Conservation (phyloP, 2,329 filamentous ascomycete species). For the Ophiostoma himal-ulmi region DNA sequence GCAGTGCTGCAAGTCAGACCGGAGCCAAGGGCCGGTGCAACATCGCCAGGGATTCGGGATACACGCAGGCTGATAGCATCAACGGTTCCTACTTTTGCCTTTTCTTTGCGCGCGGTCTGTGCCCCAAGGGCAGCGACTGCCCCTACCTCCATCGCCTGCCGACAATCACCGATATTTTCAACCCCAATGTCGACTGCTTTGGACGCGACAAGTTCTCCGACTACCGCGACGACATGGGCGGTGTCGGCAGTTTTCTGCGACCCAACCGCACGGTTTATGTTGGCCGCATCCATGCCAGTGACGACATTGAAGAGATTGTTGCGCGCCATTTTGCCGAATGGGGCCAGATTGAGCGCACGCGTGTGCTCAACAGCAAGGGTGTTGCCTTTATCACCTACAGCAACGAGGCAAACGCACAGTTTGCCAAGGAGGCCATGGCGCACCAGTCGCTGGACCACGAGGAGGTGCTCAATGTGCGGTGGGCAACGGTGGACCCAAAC, state of each 20-base stretch:
- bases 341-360: constrained; percentile 82
- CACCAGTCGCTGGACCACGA: constrained; percentile 87
- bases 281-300: constrained; percentile 87
- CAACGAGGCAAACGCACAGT: constrained; percentile 84
- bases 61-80: constrained; percentile 70
- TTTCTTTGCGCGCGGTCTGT: constrained; percentile 65
- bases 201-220: constrained; percentile 87
- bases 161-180: constrained; percentile 80
- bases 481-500: constrained; percentile 95
- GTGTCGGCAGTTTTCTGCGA: constrained; percentile 87
- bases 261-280: constrained; percentile 93
- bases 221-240: constrained; percentile 96
- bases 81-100: constrained; percentile 86
- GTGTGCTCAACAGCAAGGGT: constrained; percentile 81
- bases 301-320: constrained; percentile 95
- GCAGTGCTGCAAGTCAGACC: constrained; percentile 78
- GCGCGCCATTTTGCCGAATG: constrained; percentile 94
- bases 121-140: constrained; percentile 86
- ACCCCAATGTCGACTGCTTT: constrained; percentile 92
- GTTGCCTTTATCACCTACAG: constrained; percentile 94
- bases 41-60: constrained; percentile 71
- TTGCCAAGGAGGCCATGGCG: constrained; percentile 92
- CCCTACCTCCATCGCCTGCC: constrained; percentile 89
- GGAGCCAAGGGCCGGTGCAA: constrained; percentile 82
- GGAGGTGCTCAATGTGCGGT: constrained; percentile 91